Base-by-base conservation (phyloP, 2,329 filamentous ascomycete species). In the Colletotrichum brevisporum region DNA sequence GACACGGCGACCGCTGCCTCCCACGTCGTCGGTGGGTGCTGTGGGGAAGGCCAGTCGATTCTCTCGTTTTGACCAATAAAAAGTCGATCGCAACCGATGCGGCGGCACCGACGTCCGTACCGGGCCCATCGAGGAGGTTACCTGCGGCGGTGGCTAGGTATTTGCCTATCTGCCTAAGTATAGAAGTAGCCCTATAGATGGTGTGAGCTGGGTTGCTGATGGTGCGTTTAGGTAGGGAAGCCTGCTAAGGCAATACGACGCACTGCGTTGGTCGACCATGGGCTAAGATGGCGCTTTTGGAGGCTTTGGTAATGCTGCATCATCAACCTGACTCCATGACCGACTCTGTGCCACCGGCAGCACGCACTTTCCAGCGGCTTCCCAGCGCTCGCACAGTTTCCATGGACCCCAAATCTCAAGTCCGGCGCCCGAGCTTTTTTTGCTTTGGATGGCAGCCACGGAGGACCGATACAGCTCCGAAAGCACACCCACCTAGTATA, bases 221-320 rank as follows among this genome's bases (percentile, higher is more conserved):
- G 3, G 8, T 36, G 8, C 10, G 31, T 8, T 3, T 3, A 10
- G 31, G 31, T 36, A 10, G 31, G 31, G 31, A 9, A 10, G 31
- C 31, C 31, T 36, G 31, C 9, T 36, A 36, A 36, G 31, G 31
- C 9, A 36, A 10, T 36, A 36, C 31, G 6, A 36, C 31, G 31
- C 31, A 10, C 1, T 36, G n/a, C 27, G 56, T 41, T 41, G 43
- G 47, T 18, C 2, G 47, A 50, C 18, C 15, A 18, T 8, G 39
- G 31, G 31, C 31, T 10, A 36, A 10, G 10, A 10, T 10, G 10
- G 31, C 10, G 31, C 31, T 8, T 8, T 36, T 36, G 31, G 18
- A 63, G 56, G 64, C 51, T 57, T 57, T 57, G 26, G 36, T 59
- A 63, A 41, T 58, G 45, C 64, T 67, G 39, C 54, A 54, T 64